Evolutionary conservation across 2,329 filamentous ascomycete species (phyloP).

Genomic region (Albophoma yamanashiensis): DNA sequence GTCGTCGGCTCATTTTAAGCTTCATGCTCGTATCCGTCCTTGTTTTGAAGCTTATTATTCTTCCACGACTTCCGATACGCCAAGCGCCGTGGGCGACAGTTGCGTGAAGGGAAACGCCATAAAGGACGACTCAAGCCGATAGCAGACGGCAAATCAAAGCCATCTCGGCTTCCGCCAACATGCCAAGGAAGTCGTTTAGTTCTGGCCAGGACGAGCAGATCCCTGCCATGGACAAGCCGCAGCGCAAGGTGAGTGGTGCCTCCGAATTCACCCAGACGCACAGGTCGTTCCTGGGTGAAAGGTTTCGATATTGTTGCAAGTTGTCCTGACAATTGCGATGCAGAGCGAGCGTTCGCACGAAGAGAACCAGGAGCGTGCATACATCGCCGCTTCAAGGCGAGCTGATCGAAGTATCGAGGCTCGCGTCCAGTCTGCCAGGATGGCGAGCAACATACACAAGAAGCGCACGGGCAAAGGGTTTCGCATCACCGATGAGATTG

Average conservation of each 20-base stretch:
- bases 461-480: slow-evolving; percentile 74
- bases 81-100: not conserved
- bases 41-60: not conserved
- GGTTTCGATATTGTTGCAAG: too few species aligned
- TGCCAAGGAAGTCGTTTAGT: not conserved
- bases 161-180: not conserved
- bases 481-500: slow-evolving; percentile 74
- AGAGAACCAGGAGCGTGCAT: slow-evolving; percentile 79
- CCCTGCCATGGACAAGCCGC: not conserved
- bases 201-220: not conserved
- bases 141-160: not conserved
- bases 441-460: slow-evolving; percentile 88
- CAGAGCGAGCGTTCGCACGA: slow-evolving; percentile 68
- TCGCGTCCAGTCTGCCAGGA: slow-evolving; percentile 73
- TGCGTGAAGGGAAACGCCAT: not conserved
- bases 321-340: not conserved
- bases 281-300: too few species aligned
- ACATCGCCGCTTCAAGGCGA: slow-evolving; percentile 81
- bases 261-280: not conserved
- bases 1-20: not conserved
- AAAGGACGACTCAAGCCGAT: not conserved
- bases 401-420: slow-evolving; percentile 83
- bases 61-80: not conserved
- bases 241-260: not conserved
- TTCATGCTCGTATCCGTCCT: not conserved